These are phyloP conservation scores for Mycosphaerelloides madeirae DNA, from an alignment of 2,329 filamentous ascomycete species.

Conservation along the genomic window DNA sequence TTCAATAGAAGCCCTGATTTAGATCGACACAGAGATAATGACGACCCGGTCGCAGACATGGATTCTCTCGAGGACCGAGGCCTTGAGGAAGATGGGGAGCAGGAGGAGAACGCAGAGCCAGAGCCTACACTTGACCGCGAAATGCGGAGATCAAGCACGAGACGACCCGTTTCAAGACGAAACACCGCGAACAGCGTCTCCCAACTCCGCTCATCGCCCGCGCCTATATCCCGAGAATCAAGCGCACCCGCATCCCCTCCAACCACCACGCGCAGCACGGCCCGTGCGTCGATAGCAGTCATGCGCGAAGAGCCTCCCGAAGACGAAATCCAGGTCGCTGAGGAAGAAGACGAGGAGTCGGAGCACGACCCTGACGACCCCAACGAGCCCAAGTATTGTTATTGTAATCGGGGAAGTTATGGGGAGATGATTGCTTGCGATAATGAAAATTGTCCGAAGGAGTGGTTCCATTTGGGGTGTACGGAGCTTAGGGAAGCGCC, in stretches of 20 bases:
- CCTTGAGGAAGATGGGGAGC: conserved; percentile 4
- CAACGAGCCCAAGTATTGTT: conserved; percentile 60
- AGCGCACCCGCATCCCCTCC: conserved; percentile 18
- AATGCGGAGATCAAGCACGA: conserved; percentile 12
- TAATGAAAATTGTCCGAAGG: conserved; percentile 58
- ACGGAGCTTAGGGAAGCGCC: conserved; percentile 59
- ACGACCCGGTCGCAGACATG: conserved; percentile 33
- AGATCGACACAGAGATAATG: conserved; percentile 27
- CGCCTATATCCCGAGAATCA: conserved; percentile 13
- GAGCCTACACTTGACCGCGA: conserved; percentile 10
- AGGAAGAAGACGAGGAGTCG: conserved; percentile 28
- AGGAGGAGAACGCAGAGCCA: conserved; percentile 8
- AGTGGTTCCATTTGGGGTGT: conserved; percentile 65
- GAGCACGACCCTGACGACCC: conserved; percentile 43
- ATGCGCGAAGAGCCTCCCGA: conserved; percentile 10
- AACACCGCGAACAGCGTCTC: conserved; percentile 16
- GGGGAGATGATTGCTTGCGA: conserved; percentile 66
- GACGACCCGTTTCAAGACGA: conserved; percentile 16
- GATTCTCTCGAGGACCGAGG: conserved; percentile 20
- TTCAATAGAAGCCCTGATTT: conserved; percentile 35
- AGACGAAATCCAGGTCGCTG: conserved; percentile 11
- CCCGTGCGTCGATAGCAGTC: conserved; percentile 3
- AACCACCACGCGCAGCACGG: conserved; percentile 14
- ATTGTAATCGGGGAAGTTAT: conserved; percentile 60
- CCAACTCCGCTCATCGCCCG: conserved; percentile 16